A percentile compares a stretch with the other conserved stretches of the same genome.
These are phyloP conservation scores for Crassisporium funariophilum DNA, from an alignment of 768 basidiomycete species.

Conservation along the genomic window DNA sequence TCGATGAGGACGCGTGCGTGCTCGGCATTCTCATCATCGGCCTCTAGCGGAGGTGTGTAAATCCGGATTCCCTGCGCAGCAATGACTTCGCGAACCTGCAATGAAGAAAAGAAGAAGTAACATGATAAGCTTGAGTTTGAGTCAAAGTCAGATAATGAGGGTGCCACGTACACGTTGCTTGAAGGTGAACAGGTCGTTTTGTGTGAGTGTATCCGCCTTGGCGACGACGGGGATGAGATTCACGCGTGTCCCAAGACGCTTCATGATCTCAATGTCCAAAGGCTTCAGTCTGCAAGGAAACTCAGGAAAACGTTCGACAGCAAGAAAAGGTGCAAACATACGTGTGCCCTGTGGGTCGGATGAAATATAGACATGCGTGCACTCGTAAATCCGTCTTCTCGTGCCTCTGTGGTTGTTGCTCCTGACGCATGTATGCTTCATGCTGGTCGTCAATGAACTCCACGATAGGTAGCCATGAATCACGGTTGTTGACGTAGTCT, in stretches of 20 bases:
- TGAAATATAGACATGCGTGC: conserved; percentile 97
- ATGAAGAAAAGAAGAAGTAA: conserved; percentile 8
- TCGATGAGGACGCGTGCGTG: conserved; percentile 85
- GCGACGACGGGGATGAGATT: conserved; percentile 98
- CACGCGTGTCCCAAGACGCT: conserved; percentile 95
- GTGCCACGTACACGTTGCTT: conserved; percentile 78
- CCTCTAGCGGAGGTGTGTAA: conserved; percentile 91
- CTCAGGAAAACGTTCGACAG: conserved; percentile 4
- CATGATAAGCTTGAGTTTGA: conserved; percentile 17
- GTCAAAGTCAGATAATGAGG: conserved; percentile 6
- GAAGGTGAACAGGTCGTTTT: conserved; percentile 87
- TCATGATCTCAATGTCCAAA: conserved; percentile 99
- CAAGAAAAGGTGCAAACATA: conserved; percentile 43
- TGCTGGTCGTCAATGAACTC: conserved; percentile 98
- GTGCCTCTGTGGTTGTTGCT: conserved; percentile 94
- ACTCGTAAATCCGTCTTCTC: conserved; percentile 96
- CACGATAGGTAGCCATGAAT: conserved; percentile 97
- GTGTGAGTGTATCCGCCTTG: conserved; percentile 97
- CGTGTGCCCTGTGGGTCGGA: conserved; percentile 96
- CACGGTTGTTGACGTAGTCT: conserved; percentile 99
- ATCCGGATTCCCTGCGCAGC: conserved; percentile 91
- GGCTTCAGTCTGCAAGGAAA: conserved; percentile 75
- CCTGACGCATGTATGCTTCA: conserved; percentile 95
- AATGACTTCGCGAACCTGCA: conserved; percentile 86
- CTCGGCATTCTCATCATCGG: conserved; percentile 85